Evolutionary conservation across 179 eudicot species (phyloP), one percentile per base, ranked within the genome.

Genomic region (Beta lomatogona): DNA sequence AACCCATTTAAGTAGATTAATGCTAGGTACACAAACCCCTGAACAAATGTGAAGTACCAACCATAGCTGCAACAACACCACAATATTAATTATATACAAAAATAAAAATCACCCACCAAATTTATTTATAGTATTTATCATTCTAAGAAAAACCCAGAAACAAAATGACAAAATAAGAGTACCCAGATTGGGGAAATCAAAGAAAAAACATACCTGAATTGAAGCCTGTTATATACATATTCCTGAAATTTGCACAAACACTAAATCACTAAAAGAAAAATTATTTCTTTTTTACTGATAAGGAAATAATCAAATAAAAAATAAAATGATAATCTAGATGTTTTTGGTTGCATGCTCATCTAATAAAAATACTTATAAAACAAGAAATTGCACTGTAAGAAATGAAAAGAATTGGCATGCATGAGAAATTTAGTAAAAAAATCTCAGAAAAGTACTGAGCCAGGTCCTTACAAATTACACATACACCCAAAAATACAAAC

Each of bases 1-100:
- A 96, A 96, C 72, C 99, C 98, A 87, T 96, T 95, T 78, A 91
- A 72, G 87, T 88, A 88, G 46, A 96, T 91, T 53, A 96, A 84
- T 50, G 85, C 85, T 55, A 96, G 45, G 82, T 94, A 93, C 55
- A 96, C 98, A 86, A 91, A 93, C 71, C 98, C 98, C 81, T 95
- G 99, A 77, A 96, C 85, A 85, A 93, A 96, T 71, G 99, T 96
- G 84, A 96, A 96, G 88, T 96, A 96, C 98, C 99, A 94, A 46
- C 99, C 90, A 84, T 76, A 88, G 66, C 90, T 88, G 87, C 80
- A 85, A 82, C 54, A 50, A 76, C 73, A 69, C 55, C 50, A 73
- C 9, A 61, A 41, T 54, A 79, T 41, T 60, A 75, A 52, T 71
- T 22, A 28, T 28, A 28, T 28, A 28, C 31, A 28, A 28, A 28